Conservation (phyloP, 2,329 filamentous ascomycete species). For the Erysiphe neolycopersici region DNA sequence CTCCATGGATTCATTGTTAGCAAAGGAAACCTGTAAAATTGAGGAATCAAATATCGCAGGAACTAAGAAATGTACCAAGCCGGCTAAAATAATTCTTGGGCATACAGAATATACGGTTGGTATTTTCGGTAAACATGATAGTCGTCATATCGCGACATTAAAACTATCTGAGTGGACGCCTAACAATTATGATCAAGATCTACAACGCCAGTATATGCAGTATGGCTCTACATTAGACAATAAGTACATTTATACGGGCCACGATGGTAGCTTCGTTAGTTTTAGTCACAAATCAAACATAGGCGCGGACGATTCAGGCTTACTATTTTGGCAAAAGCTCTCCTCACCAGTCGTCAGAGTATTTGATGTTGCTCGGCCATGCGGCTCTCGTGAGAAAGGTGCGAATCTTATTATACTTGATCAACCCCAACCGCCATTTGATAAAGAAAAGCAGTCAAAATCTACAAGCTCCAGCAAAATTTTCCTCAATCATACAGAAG, state of each 20-base stretch:
- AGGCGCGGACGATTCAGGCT: slow-evolving; percentile 7
- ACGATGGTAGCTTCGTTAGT: slow-evolving; percentile 62
- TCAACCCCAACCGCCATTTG: slow-evolving; percentile 42
- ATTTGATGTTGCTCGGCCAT: slow-evolving; percentile 62
- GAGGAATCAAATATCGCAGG: slow-evolving; percentile 33
- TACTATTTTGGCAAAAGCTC: slow-evolving; percentile 40
- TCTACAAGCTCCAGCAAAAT: slow-evolving; percentile 35
- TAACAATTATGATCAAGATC: slow-evolving; percentile 71
- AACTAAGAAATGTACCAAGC: slow-evolving; percentile 33
- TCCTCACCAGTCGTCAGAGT: slow-evolving; percentile 59
- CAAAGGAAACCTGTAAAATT: slow-evolving; percentile 40
- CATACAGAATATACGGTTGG: slow-evolving; percentile 73
- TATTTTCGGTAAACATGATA: slow-evolving; percentile 50
- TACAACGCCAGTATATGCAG: slow-evolving; percentile 53
- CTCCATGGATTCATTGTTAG: slow-evolving; percentile 39
- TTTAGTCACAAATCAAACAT: slow-evolving; percentile 32
- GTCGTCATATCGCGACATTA: slow-evolving; percentile 59
- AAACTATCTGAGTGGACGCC: slow-evolving; percentile 87
- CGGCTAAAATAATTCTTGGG: slow-evolving; percentile 57
- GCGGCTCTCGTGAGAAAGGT: slow-evolving; percentile 36
- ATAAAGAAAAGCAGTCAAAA: slow-evolving; percentile 21
- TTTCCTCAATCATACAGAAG: slow-evolving; percentile 64
- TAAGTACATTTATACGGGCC: slow-evolving; percentile 66
- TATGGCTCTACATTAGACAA: slow-evolving; percentile 29
- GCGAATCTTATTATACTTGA: slow-evolving; percentile 62